These are phyloP conservation scores for Suillus subaureus DNA, from an alignment of 768 basidiomycete species.

Conservation along the genomic window DNA sequence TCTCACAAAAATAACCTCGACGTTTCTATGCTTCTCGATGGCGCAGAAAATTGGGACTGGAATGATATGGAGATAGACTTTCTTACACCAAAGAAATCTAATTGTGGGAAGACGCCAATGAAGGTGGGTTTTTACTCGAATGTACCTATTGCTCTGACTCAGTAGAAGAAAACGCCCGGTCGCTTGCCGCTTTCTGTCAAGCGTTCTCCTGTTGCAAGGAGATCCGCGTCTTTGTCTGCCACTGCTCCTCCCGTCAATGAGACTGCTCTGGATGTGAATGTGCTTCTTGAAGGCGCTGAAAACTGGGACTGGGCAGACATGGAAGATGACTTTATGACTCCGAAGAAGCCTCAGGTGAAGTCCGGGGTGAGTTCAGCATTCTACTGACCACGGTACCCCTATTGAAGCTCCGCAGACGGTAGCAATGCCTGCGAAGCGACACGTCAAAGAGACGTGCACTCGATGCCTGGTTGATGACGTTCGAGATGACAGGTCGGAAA, in stretches of 20 bases:
- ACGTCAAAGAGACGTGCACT: slow-evolving; percentile 43
- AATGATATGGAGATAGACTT: slow-evolving; percentile 54
- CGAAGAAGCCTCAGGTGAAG: slow-evolving; percentile 38
- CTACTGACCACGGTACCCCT: background rate
- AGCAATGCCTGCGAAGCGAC: slow-evolving; percentile 16
- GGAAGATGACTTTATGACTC: slow-evolving; percentile 49
- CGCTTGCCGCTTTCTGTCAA: slow-evolving; percentile 24
- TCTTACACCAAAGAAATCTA: slow-evolving; percentile 52
- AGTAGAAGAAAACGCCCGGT: slow-evolving; percentile 17
- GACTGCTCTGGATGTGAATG: slow-evolving; percentile 44
- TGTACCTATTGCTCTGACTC: slow-evolving; percentile 8
- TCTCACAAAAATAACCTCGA: slow-evolving; percentile 38
- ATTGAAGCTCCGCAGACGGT: slow-evolving; percentile 19
- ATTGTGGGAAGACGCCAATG: slow-evolving; percentile 26
- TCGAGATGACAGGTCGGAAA: slow-evolving; percentile 33
- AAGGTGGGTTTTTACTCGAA: slow-evolving; percentile 11
- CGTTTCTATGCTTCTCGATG: slow-evolving; percentile 54
- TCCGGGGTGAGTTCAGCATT: slow-evolving; percentile 20
- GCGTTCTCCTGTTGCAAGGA: slow-evolving; percentile 12
- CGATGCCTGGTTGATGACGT: slow-evolving; percentile 60
- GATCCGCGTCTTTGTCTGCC: slow-evolving; percentile 15
- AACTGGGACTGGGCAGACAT: slow-evolving; percentile 71
- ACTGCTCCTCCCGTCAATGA: slow-evolving; percentile 10
- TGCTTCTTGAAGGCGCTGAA: slow-evolving; percentile 64
- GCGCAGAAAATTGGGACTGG: slow-evolving; percentile 74